Percentiles rank a stretch among this genome's conserved stretches.
Evolutionary conservation across 345 rosid species (phyloP).

Genomic region (Rhizophora apiculata): DNA sequence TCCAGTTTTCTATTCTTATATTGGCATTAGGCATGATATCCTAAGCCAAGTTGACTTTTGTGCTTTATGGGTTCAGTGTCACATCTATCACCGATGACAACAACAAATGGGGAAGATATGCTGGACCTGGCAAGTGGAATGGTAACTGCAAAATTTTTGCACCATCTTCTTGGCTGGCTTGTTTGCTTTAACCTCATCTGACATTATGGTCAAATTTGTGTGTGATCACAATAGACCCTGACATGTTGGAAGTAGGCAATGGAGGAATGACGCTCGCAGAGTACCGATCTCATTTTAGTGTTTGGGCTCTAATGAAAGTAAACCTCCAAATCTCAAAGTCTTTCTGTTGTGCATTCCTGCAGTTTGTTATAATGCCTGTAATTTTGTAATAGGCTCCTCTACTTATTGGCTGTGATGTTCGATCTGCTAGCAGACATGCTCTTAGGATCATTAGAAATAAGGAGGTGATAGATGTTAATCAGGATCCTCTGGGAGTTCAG

Average conservation of each 20-base stretch:
- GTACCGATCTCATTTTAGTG: constrained; percentile 28
- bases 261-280: constrained; percentile 29
- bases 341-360: neutral
- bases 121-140: constrained; percentile 27
- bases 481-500: constrained; percentile 24
- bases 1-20: neutral
- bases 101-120: constrained; percentile 26
- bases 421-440: constrained; percentile 9
- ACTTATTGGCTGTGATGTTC: constrained; percentile 26
- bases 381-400: constrained; percentile 22
- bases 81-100: constrained; percentile 21
- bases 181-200: neutral
- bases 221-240: constrained; percentile 24
- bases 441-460: constrained; percentile 18
- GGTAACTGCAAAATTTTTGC: constrained; percentile 15
- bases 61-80: constrained; percentile 5
- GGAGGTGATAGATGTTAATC: constrained; percentile 27
- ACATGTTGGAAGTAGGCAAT: constrained; percentile 32
- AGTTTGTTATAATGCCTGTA: neutral
- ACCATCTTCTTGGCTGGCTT: neutral
- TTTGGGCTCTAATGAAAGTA: constrained; percentile 32
- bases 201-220: neutral
- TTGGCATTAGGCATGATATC: neutral
- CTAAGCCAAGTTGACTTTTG: neutral
- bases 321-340: neutral